Base-by-base conservation (phyloP, 257 asterid species). In the Solanum gandarillasii region DNA sequence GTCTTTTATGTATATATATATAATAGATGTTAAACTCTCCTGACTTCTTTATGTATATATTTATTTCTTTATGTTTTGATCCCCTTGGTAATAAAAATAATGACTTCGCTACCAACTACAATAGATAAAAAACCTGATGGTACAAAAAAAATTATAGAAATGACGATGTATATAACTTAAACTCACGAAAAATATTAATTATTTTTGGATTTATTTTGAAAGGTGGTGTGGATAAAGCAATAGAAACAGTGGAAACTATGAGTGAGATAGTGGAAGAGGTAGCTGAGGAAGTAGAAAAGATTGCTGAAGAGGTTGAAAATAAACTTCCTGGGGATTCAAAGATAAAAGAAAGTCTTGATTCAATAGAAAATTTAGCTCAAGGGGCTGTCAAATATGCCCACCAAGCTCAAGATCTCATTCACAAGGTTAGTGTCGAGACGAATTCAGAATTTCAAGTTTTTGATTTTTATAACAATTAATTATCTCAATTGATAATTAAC, bases 281-380 rank as follows among this genome's bases (percentile, higher is more conserved):
- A 58, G 94, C 95, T 12, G 94, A 92, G 89, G 87, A 91, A 88
- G 92, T 92, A 82, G 95, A 92, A 65, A 86, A 88, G 73, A 73
- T 93, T 16, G 88, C 62, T 46, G 94, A 90, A 65, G 91, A 91
- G 70, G 88, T 93, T 78, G 94, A 92, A 87, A 82, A 74, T 87
- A 93, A 92, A 88, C 95, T 93, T 85, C 95, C 95, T 52, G 89
- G 90, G 6, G 92, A 93, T 20, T 91, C 94, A 7, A 90, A 93
- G 91, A 35, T 93, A 3, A 92, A 76, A 85, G 85, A 90, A 81
- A 72, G 91, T 4, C 89, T 93, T 5, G 92, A 90, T 31, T 89
- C 92, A 6, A 83, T 93, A 5, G 95, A 92, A 20, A 38, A 86
- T 74, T 87, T 93, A n/a, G 92, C 94, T 68, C 78, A 93, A 83